Percentiles rank a stretch among this genome's conserved stretches.
phyloP scores from a whole-genome alignment of 208 protist species.

The Kentomonas sorsogonicus region DNA sequence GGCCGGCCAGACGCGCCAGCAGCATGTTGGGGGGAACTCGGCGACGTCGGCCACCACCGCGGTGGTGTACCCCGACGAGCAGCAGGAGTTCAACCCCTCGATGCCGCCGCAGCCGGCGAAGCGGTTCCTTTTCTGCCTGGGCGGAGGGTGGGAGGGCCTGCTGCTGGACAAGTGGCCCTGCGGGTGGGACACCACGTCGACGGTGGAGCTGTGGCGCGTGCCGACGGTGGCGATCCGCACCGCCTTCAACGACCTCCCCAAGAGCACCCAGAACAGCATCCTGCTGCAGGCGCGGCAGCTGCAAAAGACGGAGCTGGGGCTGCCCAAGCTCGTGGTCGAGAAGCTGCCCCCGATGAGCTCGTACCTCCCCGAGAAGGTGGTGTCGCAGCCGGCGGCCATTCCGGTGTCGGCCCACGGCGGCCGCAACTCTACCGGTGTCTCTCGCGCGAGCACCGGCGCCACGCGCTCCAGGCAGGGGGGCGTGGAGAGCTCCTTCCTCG shows the following conservation, averaged over 20 bases:
- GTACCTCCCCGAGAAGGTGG: constrained; percentile 38
- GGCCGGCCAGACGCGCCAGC: background rate
- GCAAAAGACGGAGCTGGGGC: constrained; percentile 65
- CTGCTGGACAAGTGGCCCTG: constrained; percentile 84
- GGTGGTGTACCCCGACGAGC: constrained; percentile 46
- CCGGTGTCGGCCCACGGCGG: constrained; percentile 6
- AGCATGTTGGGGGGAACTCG: background rate
- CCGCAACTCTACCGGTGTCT: too few relatives aligned
- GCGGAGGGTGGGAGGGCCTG: constrained; percentile 80
- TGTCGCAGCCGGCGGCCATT: constrained; percentile 3
- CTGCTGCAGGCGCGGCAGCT: constrained; percentile 39
- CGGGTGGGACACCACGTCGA: constrained; percentile 75
- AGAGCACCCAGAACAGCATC: constrained; percentile 49
- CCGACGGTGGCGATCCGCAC: constrained; percentile 65
- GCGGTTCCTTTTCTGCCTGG: constrained; percentile 51
- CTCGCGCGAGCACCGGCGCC: too few relatives aligned
- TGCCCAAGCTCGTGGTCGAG: constrained; percentile 37
- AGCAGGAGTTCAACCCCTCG: constrained; percentile 71
- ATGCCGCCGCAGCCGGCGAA: constrained; percentile 44
- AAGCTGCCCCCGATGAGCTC: constrained; percentile 78
- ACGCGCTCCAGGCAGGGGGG: too few relatives aligned
- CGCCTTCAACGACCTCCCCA: constrained; percentile 65
- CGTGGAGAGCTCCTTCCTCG: too few relatives aligned
- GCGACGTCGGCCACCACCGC: constrained; percentile 1
- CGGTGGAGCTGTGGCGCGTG: constrained; percentile 72